Evolutionary conservation across 2,329 filamentous ascomycete genomes (phyloP), one percentile per base, ranked within the genome.

Genomic region (Pseudohalonectria lignicola): DNA sequence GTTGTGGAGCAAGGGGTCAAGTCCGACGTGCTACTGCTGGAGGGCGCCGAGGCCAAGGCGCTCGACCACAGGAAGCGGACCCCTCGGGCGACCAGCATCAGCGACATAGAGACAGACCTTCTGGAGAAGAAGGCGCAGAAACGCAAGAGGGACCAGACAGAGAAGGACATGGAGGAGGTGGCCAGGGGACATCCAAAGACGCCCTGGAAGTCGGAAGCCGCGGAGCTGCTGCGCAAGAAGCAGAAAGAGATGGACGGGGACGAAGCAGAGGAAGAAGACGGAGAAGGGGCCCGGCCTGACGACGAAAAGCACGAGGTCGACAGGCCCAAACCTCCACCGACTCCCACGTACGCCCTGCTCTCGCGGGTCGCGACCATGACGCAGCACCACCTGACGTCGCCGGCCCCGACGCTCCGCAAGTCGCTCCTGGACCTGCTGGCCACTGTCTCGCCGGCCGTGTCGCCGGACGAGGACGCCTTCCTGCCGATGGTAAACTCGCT

Each of bases 371-470:
- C 87, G 18, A 74, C 75, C 35, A 76, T 94, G 1, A 90, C 87
- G 5, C 88, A 94, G 52, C 81, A 94, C 54, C 92, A 95, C 57
- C 73, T 98, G 10, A 87, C 90, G 5, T 88, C 86, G 0, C 79
- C 85, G 0, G 88, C 86, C 0, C 78, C 88, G 0, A 74, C 76
- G 10, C 71, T 98, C 8, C 79, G 90, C 30, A 77, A 77, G 21
- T 85, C 82, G 1, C 70, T 98, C 4, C 74, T 98, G 9, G 73
- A 76, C 13, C 75, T 96, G 5, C 72, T 96, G 11, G 64, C 71
- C 19, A 86, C 79, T 1, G 80, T 86, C 3, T 73, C 82, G 4
- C 74, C 80, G 1, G 71, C 83, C 1, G 72, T 98, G 3, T 74
- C 82, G 0, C 68, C 67, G 4, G 79, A 95, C 47, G 83, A 94